Evolutionary conservation across 345 rosid species (phyloP), one percentile per base, ranked within the genome.

Genomic region (Pseudoturritis turrita): DNA sequence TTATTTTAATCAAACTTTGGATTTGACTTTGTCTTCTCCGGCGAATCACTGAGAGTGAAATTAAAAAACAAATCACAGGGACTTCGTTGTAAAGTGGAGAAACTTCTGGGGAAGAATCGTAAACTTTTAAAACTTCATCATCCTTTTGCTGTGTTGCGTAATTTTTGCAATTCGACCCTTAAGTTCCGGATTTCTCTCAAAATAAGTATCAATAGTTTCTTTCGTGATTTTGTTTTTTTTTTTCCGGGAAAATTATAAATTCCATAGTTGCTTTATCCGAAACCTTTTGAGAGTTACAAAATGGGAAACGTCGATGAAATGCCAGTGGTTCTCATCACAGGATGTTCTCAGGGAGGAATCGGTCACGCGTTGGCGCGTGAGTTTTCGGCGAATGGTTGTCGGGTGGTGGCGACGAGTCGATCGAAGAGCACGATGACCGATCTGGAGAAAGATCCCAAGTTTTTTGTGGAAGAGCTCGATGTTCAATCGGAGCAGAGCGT

Each of bases 311-410:
- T 46, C 25, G 71, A 63, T 4, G 62, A 66, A 23, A 78, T 28
- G 10, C 84, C 70, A n/a, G 96, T 94, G 67, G 91, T 94, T 33
- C 74, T 94, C 25, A 84, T 94, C 68, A 87, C 97, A 0, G 98
- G 98, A 15, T 94, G 97, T 51, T 81, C 88, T n/a, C 72, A 84
- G 15, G 97, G 98, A 53, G 98, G 97, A 4, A 94, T 94, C 1
- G 97, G 98, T 13, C 75, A 94, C 62, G 97, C 95, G 11, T 71
- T 94, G 70, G 97, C 97, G 2, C 85, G 73, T 12, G 96, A 86
- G 52, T 94, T 94, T 45, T 95, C 96, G 0, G 84, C 84, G 35
- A 83, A 73, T 19, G 79, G 78, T 43, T 94, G 91, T 82, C 72
- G 63, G 17, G 98, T 94, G 69, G 91, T 89, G 75, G 93, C 97